These are phyloP conservation scores for Chloromonas sp. DNA, from an alignment of 163 green algal genomes.

Conservation along the genomic window DNA sequence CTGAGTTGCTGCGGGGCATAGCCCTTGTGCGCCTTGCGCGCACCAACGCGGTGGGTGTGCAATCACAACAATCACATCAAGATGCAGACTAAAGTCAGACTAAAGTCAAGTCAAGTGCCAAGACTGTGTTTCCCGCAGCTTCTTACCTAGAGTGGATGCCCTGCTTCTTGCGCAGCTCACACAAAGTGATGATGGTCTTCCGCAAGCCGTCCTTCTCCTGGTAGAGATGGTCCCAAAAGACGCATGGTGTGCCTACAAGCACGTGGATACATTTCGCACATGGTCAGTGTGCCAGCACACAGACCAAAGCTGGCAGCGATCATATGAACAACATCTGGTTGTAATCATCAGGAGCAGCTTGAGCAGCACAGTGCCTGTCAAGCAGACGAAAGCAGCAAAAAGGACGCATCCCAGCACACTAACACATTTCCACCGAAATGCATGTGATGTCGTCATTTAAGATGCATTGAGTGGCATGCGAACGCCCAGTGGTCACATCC, in stretches of 20 bases:
- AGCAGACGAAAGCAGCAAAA: no score
- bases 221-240: constrained; percentile 61
- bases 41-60: no score
- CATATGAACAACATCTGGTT: not conserved
- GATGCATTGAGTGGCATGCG: no score
- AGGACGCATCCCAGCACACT: no score
- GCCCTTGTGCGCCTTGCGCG: no score
- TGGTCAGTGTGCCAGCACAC: not conserved
- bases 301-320: not conserved
- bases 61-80: no score
- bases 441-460: no score
- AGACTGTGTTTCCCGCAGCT: not conserved
- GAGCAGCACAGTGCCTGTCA: not conserved
- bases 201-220: constrained; percentile 23
- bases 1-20: no score
- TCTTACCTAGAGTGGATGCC: constrained; percentile 57
- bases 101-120: no score
- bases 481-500: no score
- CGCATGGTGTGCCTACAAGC: constrained; percentile 16
- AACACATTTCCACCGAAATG: no score
- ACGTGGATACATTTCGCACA: not conserved
- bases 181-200: constrained; percentile 56
- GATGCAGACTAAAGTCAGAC: no score
- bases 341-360: not conserved
- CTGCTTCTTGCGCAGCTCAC: constrained; percentile 57